Evolutionary conservation across 305 asterid species (phyloP).

Genomic region (Fraxinus albicans): DNA sequence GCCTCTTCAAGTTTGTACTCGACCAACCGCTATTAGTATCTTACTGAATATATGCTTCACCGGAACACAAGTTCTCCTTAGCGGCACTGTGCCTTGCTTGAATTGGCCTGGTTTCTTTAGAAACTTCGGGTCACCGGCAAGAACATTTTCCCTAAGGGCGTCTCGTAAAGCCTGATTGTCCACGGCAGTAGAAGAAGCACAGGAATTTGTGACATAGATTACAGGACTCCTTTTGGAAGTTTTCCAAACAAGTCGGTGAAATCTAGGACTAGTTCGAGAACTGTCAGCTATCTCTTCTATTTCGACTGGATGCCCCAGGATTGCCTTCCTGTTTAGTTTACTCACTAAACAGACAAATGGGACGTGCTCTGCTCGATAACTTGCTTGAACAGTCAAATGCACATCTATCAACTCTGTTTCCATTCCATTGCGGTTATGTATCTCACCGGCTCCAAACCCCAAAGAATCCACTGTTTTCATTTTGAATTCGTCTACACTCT

Average conservation of each 20-base stretch:
- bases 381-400: slow-evolving; percentile 36
- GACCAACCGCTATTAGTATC: slow-evolving; percentile 38
- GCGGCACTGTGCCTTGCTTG: slow-evolving; percentile 16
- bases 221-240: slow-evolving; percentile 54
- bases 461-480: slow-evolving; percentile 14
- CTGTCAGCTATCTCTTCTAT: slow-evolving; percentile 28
- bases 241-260: slow-evolving; percentile 51
- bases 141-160: slow-evolving; percentile 16
- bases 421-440: background rate
- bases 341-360: slow-evolving; percentile 53
- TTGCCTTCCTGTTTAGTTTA: slow-evolving; percentile 31
- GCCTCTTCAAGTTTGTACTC: slow-evolving; percentile 9
- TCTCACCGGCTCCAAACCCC: slow-evolving; percentile 11
- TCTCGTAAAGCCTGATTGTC: slow-evolving; percentile 11
- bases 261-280: slow-evolving; percentile 17
- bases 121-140: slow-evolving; percentile 16
- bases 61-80: slow-evolving; percentile 40
- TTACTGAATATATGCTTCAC: slow-evolving; percentile 47
- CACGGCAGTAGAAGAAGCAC: slow-evolving; percentile 23
- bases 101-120: background rate
- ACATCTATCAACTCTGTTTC: slow-evolving; percentile 43
- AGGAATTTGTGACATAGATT: slow-evolving; percentile 33
- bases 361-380: slow-evolving; percentile 32
- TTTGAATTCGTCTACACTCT: background rate
- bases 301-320: slow-evolving; percentile 53